Base-by-base conservation (phyloP, 805 yeast species). In the Komagataella populi region DNA sequence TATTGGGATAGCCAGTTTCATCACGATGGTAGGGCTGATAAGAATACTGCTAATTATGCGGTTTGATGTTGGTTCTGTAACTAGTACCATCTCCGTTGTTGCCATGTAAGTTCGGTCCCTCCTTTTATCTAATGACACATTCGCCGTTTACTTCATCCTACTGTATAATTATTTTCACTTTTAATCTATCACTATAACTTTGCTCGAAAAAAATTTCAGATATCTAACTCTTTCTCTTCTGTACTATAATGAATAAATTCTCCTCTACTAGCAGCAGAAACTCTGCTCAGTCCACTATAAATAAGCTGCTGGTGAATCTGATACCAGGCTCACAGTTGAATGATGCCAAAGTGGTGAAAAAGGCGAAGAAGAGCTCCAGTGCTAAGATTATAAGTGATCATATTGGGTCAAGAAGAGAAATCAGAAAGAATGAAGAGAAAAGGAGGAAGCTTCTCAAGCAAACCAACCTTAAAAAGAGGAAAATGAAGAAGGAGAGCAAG, bases 1-100 rank as follows among this genome's bases (percentile, higher is more conserved):
- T 0, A 88, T 91, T 16, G 98, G 99, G 0, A 61, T 91, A 54
- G 97, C 98, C 4, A 87, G 96, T 58, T 91, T 93, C 60, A 67
- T 90, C 22, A 89, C 98, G 2, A 87, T 90, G 96, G 71, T 89
- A 44, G 93, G 90, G 0, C 68, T 91, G 44, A 68, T 91, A 16
- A 69, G 98, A 54, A 78, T 85, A 49, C 68, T 89, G 49, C 71
- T 89, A 56, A 86, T 44, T 17, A 14, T 45, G 47, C 17, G 47
- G 14, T 45, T 16, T 45, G 47, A 45, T 18, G 47, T 45, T 45
- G 14, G 39, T 30, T 30, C 39, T 30, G 39, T 30, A 14, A 30
- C 39, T 5, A 8, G 8, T 14, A 8, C n/a, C 6, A 4, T 30
- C 14, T 8, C 39, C 14, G 4, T 10, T 30, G 14, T 30, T 30